Conservation (phyloP, 2,329 filamentous ascomycete genomes). For the Cladosporium oxysporum region DNA sequence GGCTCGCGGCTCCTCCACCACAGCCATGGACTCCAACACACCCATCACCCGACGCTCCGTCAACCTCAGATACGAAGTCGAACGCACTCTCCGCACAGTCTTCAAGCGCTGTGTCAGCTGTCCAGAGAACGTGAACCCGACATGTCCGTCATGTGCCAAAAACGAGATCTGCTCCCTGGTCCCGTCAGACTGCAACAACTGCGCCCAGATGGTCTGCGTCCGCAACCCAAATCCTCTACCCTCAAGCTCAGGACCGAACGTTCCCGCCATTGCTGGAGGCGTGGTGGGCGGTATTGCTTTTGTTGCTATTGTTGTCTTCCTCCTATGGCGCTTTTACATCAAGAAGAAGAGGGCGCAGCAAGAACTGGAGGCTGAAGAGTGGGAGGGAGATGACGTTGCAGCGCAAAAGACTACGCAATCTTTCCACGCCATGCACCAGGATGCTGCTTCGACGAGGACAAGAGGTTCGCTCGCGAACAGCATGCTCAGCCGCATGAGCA, state of each 20-base stretch:
- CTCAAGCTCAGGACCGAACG: constrained; percentile 58
- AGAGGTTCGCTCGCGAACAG: constrained; percentile 85
- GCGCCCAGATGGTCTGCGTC: constrained; percentile 60
- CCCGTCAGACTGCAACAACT: constrained; percentile 60
- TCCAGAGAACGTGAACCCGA: constrained; percentile 48
- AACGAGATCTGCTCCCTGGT: constrained; percentile 62
- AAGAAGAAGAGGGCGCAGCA: constrained; percentile 72
- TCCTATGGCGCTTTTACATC: constrained; percentile 86
- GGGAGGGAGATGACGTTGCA: constrained; percentile 57
- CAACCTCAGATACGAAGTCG: constrained; percentile 24
- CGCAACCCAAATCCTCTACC: constrained; percentile 41
- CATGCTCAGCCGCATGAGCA: constrained; percentile 91
- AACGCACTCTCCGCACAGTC: constrained; percentile 38
- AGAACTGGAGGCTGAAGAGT: constrained; percentile 55
- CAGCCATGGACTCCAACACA: neutral
- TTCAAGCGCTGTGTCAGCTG: constrained; percentile 64
- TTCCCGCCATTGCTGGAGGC: constrained; percentile 87
- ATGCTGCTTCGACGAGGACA: constrained; percentile 79
- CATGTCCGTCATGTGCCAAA: constrained; percentile 59
- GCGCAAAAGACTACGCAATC: constrained; percentile 55
- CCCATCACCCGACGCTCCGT: constrained; percentile 12
- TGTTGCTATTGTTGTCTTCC: constrained; percentile 72
- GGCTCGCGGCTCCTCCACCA: constrained; percentile 8
- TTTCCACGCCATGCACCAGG: constrained; percentile 59
- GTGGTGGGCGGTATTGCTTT: constrained; percentile 81